Evolutionary conservation across 1,284 basidiomycete species (phyloP).

Genomic region (Jaminaea rosea): DNA sequence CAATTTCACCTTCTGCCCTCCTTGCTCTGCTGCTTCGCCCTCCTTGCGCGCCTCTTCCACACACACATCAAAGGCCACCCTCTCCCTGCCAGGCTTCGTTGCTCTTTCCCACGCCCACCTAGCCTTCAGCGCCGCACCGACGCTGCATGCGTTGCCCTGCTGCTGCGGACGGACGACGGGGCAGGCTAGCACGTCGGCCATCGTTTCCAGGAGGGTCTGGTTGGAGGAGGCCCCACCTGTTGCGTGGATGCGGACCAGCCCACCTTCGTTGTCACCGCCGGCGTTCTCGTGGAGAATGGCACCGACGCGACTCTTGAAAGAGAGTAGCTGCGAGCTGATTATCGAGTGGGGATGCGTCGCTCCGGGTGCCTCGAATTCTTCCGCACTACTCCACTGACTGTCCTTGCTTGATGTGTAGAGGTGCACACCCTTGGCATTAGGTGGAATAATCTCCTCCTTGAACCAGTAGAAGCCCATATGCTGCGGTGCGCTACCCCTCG

Average conservation of each 20-base stretch:
- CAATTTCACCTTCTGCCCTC: neutral
- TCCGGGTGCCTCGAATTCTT: slow-evolving; percentile 46
- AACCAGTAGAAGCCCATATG: slow-evolving; percentile 63
- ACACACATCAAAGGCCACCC: neutral
- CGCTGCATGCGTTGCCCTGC: slow-evolving; percentile 34
- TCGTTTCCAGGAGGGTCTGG: slow-evolving; percentile 62
- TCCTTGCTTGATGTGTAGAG: slow-evolving; percentile 50
- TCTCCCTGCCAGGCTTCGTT: no score
- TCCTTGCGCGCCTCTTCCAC: neutral
- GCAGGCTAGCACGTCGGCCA: slow-evolving; percentile 64
- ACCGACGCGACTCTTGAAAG: slow-evolving; percentile 61
- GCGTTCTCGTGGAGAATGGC: slow-evolving; percentile 51
- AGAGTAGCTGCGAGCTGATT: slow-evolving; percentile 75
- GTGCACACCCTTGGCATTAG: slow-evolving; percentile 61
- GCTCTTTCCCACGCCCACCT: slow-evolving; percentile 24
- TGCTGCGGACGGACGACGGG: slow-evolving; percentile 29
- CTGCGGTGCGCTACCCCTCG: neutral
- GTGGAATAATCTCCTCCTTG: slow-evolving; percentile 71
- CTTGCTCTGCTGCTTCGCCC: neutral
- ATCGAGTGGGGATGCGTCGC: slow-evolving; percentile 72
- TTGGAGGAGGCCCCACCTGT: slow-evolving; percentile 75
- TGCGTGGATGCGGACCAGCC: slow-evolving; percentile 61
- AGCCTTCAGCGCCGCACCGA: slow-evolving; percentile 42
- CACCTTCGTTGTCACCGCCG: neutral
- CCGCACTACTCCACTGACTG: slow-evolving; percentile 23